Conservation (phyloP, 768 basidiomycete genomes). For the Serendipita sp. region DNA sequence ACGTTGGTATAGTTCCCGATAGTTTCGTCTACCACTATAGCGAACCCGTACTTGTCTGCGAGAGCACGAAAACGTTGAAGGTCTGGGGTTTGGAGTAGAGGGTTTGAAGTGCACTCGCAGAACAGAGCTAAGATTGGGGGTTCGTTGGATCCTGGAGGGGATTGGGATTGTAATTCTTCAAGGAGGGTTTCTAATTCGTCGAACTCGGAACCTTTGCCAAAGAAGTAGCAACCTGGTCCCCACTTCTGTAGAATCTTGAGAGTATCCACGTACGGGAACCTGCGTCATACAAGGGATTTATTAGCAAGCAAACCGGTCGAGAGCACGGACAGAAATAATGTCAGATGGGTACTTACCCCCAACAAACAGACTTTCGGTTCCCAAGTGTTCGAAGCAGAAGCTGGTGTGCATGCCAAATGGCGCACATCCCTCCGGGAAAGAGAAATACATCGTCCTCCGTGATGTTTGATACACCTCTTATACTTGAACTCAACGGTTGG, state of each 20-base stretch:
- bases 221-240: constrained; percentile 86
- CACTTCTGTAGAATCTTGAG: constrained; percentile 88
- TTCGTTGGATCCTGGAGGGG: constrained; percentile 20
- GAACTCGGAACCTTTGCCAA: constrained; percentile 66
- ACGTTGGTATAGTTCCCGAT: constrained; percentile 92
- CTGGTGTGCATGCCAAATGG: constrained; percentile 84
- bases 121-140: constrained; percentile 67
- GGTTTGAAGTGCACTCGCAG: constrained; percentile 92
- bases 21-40: constrained; percentile 85
- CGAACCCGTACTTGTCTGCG: constrained; percentile 77
- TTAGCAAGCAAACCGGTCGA: background rate
- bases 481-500: constrained; percentile 24
- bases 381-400: constrained; percentile 38
- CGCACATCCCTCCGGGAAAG: constrained; percentile 78
- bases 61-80: constrained; percentile 54
- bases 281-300: constrained; percentile 17
- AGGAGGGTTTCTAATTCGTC: constrained; percentile 53
- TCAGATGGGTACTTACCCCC: constrained; percentile 46
- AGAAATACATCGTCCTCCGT: constrained; percentile 81
- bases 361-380: constrained; percentile 72
- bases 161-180: constrained; percentile 22
- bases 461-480: constrained; percentile 48
- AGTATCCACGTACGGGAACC: constrained; percentile 92
- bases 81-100: constrained; percentile 72
- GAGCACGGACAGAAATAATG: background rate